Base-by-base conservation (phyloP, 345 rosid genomes). In the Garcia nutans region DNA sequence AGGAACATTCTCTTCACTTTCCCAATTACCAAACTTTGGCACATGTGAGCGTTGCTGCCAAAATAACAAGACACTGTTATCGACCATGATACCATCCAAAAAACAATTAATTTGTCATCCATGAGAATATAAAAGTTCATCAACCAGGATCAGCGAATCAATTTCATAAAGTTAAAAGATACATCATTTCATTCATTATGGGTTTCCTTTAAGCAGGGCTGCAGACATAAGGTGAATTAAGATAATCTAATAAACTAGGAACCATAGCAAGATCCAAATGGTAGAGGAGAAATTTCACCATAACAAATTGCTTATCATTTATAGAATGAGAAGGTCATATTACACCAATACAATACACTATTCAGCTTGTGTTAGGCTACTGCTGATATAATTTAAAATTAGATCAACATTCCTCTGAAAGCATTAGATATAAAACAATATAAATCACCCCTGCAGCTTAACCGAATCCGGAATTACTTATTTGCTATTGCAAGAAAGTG, bases 1-100 rank as follows among this genome's bases (percentile, higher is more conserved):
- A 47, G 97, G 98, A 82, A 91, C 91, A 78, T 85, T 83, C 71
- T 90, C 95, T 26, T 84, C 92, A 68, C 83, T 83, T 47, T 92
- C 97, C 97, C 97, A 94, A 80, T 94, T 89, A 70, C 98, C 98
- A 85, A 94, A 94, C 68, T 84, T 84, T 0, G 98, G 97, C 59
- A 92, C 98, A 61, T 81, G 86, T 0, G 97, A 83, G 70, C 87
- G 89, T 77, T 92, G 89, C 94, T 92, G 89, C 71, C 23, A 57
- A 70, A 75, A 73, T 1, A 68, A 73, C 44, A 76, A 61, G 20
- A 76, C 55, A 20, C 52, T 62, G 69, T 82, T 79, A 85, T 50
- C 45, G 63, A 62, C 50, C 47, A 49, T 9, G 58, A 75, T 16
- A n/a, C 28, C 54, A 47, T 15, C 31, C 3, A 49, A 41, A 67